Evolutionary conservation across 768 basidiomycete genomes (phyloP), one percentile per base, ranked within the genome.

Genomic region (Rhodotorula taiwanensis): DNA sequence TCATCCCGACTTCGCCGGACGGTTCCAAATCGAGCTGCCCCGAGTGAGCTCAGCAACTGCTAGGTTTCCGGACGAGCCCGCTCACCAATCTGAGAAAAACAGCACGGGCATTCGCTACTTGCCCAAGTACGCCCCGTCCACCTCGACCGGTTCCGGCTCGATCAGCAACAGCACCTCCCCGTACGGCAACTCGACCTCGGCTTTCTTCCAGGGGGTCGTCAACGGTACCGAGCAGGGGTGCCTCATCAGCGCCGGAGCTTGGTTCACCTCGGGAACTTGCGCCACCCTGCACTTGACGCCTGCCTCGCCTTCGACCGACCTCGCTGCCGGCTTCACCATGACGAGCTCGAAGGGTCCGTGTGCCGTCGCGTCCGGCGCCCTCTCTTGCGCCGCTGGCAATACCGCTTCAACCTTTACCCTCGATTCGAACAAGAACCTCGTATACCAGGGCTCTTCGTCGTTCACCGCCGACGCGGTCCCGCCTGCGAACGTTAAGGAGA

Each of bases 291-390:
- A 31, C n/a, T 39, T 61, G 44, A 14, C 59, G 16, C 21, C 36
- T 4, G 5, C 45, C 10, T 16, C 42, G 7, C 7, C 13, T 15
- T 10, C 20, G 31, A 30, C 16, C 47, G 20, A n/a, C 21, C 21
- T 56, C n/a, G 20, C 16, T 25, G 7, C 20, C 13, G 79, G 80
- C 69, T 83, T 84, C 76, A 83, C 82, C 15, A 77, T 85, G 76
- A 77, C 77, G 30, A 82, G 82, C 28, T 82, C 81, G 16, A 84
- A 84, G 73, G 84, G 84, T 20, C 76, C 73, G 55, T 85, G 83
- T 71, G 81, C 79, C 23, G 79, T 84, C 43, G 78, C 77, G 25
- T 70, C 74, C 50, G 41, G 31, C 3, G 80, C 81, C 11, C 76
- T 84, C 54, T 69, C 78, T 2, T 84, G 83, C 72, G 83, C 81